A percentile compares a stretch with the other conserved stretches of the same genome.
phyloP scores from a whole-genome alignment of 1,284 basidiomycete genomes.

The Cutaneotrichosporon sp. region DNA sequence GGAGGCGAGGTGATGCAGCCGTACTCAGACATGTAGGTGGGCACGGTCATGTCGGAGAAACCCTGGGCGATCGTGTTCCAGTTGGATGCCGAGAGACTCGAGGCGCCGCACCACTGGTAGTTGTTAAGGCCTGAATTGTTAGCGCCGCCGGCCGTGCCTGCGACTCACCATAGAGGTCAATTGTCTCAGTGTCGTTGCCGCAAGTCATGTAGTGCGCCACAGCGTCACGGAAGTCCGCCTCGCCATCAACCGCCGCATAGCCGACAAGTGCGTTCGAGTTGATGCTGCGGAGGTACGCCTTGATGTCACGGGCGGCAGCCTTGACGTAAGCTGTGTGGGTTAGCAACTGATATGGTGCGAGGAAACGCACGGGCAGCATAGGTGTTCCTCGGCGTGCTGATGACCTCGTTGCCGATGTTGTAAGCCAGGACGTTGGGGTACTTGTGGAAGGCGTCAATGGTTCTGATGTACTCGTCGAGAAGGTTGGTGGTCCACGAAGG shows the following conservation, averaged over 20 bases:
- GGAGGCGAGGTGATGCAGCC: slow-evolving; percentile 69
- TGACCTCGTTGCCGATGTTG: slow-evolving; percentile 89
- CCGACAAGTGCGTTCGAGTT: slow-evolving; percentile 70
- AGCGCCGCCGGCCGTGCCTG: slow-evolving; percentile 59
- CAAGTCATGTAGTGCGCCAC: slow-evolving; percentile 81
- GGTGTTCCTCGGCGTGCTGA: slow-evolving; percentile 63
- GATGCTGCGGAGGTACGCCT: slow-evolving; percentile 76
- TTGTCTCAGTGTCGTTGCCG: slow-evolving; percentile 66
- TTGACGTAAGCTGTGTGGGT: slow-evolving; percentile 69
- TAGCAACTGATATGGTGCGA: neutral
- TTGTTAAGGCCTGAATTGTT: slow-evolving; percentile 46
- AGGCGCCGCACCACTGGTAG: slow-evolving; percentile 73
- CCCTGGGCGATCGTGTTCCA: slow-evolving; percentile 53
- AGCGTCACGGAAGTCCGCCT: slow-evolving; percentile 64
- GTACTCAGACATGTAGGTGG: slow-evolving; percentile 88
- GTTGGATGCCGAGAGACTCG: slow-evolving; percentile 61
- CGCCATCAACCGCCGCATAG: slow-evolving; percentile 82
- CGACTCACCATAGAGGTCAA: slow-evolving; percentile 84
- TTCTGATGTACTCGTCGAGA: slow-evolving; percentile 73
- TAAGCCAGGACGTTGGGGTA: slow-evolving; percentile 79
- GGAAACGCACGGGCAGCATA: slow-evolving; percentile 59
- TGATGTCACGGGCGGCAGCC: slow-evolving; percentile 84
- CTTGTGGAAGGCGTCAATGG: slow-evolving; percentile 74
- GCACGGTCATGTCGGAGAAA: slow-evolving; percentile 65
- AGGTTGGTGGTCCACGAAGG: slow-evolving; percentile 83